A percentile compares a stretch with the other conserved stretches of the same genome.
Conservation (phyloP, 2,329 filamentous ascomycete species). For the Ceratocystis cubensis region DNA sequence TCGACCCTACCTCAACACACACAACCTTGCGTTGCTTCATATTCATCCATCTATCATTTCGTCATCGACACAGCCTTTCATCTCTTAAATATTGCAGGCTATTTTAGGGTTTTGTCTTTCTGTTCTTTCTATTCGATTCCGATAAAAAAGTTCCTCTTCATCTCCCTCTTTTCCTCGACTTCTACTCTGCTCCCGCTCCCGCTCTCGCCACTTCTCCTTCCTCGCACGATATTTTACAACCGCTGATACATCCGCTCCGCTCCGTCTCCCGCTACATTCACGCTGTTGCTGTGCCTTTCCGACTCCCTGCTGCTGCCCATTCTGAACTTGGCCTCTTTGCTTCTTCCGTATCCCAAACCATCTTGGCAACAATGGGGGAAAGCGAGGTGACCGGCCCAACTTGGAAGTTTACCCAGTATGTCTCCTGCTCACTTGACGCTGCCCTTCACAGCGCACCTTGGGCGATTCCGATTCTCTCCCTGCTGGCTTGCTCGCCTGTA, state of each 20-base stretch:
- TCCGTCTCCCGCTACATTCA: neutral
- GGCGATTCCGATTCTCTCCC: neutral
- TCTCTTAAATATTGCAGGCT: neutral
- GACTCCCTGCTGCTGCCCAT: neutral
- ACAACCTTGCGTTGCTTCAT: constrained; percentile 5
- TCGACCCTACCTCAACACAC: neutral
- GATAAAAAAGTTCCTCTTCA: constrained; percentile 8
- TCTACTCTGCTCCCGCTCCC: neutral
- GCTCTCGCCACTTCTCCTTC: constrained; percentile 3
- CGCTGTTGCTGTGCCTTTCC: neutral
- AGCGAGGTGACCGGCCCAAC: constrained; percentile 86
- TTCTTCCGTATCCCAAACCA: constrained; percentile 42
- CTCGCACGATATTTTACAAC: neutral
- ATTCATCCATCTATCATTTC: constrained; percentile 4
- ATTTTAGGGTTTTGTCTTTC: neutral
- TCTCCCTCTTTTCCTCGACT: constrained; percentile 1
- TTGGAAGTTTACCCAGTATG: constrained; percentile 99
- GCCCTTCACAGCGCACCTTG: neutral
- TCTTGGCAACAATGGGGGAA: constrained; percentile 79
- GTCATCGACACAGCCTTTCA: constrained; percentile 1
- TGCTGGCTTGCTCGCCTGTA: neutral
- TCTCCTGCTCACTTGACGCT: constrained; percentile 23
- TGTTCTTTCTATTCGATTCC: neutral
- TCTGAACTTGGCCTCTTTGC: constrained; percentile 9
- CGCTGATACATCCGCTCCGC: neutral